Evolutionary conservation across 768 basidiomycete species (phyloP).

Genomic region (Hydnomerulius pinastri): DNA sequence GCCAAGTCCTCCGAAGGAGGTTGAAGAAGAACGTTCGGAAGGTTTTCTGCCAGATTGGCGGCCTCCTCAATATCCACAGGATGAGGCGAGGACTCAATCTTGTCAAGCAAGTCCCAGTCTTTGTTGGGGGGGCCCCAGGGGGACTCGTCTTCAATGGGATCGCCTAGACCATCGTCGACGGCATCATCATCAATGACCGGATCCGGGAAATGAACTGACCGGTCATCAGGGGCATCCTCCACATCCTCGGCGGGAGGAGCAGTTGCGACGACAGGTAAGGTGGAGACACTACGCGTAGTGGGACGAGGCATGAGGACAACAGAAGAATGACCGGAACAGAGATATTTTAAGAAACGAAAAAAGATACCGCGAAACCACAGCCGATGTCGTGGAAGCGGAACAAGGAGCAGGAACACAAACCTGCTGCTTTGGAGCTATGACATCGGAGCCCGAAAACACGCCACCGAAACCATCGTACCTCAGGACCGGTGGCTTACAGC

Average conservation of each 20-base stretch:
- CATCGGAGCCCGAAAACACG: not conserved
- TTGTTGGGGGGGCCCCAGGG: not conserved
- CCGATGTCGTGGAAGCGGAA: not conserved
- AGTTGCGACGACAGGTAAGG: too few species aligned
- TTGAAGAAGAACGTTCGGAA: not conserved
- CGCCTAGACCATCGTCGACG: not conserved
- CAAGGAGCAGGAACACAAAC: not conserved
- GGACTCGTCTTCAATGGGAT: not conserved
- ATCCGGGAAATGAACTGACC: too few species aligned
- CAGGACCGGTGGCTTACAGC: not conserved
- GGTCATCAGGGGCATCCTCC: too few species aligned
- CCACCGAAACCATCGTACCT: not conserved
- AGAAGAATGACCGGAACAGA: not conserved
- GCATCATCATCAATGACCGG: not conserved
- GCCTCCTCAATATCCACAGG: not conserved
- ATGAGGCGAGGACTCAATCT: not conserved
- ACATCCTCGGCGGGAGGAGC: too few species aligned
- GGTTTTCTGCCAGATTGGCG: not conserved
- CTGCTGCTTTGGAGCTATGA: too few species aligned
- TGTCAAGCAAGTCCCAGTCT: too few species aligned
- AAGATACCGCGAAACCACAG: not conserved
- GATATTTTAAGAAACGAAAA: not conserved
- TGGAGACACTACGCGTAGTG: not conserved
- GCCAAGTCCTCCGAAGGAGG: not conserved
- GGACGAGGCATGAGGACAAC: not conserved